Base-by-base conservation (phyloP, 495 filamentous ascomycete genomes). In the Penicillium coffeae region DNA sequence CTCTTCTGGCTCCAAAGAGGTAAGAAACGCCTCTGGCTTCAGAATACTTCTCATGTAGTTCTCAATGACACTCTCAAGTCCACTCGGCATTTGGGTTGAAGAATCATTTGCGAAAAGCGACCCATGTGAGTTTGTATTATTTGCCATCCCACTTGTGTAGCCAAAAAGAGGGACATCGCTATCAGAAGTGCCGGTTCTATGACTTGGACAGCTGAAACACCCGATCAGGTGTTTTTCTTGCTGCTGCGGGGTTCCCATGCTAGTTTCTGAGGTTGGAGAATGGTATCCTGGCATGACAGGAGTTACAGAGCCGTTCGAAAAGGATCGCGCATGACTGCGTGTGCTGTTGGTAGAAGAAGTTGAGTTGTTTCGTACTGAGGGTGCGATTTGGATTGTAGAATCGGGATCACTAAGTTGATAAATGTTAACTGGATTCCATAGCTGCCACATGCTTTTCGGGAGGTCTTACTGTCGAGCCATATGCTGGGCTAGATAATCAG, bases 401-500 rank as follows among this genome's bases (percentile, higher is more conserved):
- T 40, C 13, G 1, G 37, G 25, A 1, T 47, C 50, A 25, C 50
- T 49, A 27, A 10, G 32, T n/a, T n/a, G n/a, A n/a, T n/a, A n/a
- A n/a, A n/a, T n/a, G n/a, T n/a, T n/a, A n/a, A n/a, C n/a, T n/a
- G n/a, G n/a, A n/a, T n/a, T n/a, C 48, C 15, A 54, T 43, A 4
- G 21, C 32, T 0, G 14, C 1, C 16, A 21, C 4, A 21, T 21
- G 12, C 10, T 20, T 19, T 3, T 9, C 3, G 12, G 32, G 8
- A 2, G 19, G 25, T 7, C 87, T 75, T 68, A 92, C 89, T 92
- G 88, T 78, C 86, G 81, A 56, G 89, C 86, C 63, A 84, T 76
- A 62, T 96, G 90, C 41, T 90, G 83, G 15, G 77, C 72, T 18
- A 94, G 73, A 19, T 95, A 69, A 65, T 96, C 90, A 9, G 81